phyloP scores from a whole-genome alignment of 2,329 filamentous ascomycete genomes.

The Venturia aucupariae region DNA sequence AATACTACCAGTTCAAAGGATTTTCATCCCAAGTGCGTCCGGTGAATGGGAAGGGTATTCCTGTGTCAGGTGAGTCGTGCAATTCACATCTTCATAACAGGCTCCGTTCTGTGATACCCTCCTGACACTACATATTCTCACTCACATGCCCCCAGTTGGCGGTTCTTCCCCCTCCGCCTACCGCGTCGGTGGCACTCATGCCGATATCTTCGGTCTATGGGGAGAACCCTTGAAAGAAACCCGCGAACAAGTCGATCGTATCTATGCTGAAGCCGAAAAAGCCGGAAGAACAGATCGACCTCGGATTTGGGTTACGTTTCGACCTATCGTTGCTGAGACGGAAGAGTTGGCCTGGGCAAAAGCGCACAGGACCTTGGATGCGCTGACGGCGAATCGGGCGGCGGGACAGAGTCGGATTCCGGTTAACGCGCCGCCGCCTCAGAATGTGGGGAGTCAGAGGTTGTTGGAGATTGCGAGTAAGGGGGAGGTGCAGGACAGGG shows the following conservation, averaged over 20 bases:
- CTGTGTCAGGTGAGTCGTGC: slow-evolving; percentile 33
- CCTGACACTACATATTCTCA: too few relatives aligned
- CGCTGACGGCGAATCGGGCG: slow-evolving; percentile 36
- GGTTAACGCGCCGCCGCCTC: slow-evolving; percentile 33
- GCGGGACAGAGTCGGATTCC: slow-evolving; percentile 14
- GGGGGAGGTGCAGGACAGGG: slow-evolving; percentile 51
- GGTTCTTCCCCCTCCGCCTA: slow-evolving; percentile 52
- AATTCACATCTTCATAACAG: too few relatives aligned
- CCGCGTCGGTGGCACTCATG: slow-evolving; percentile 48
- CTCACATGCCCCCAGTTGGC: slow-evolving; percentile 32
- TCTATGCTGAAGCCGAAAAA: slow-evolving; percentile 50
- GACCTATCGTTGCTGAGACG: slow-evolving; percentile 52
- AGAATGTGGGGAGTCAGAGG: slow-evolving; percentile 52
- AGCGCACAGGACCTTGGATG: slow-evolving; percentile 47
- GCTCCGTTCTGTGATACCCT: too few relatives aligned
- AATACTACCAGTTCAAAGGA: slow-evolving; percentile 51
- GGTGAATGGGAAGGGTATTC: slow-evolving; percentile 41
- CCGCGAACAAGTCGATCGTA: slow-evolving; percentile 51
- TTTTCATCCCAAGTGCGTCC: slow-evolving; percentile 48
- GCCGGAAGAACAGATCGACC: slow-evolving; percentile 48
- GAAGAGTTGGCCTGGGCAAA: slow-evolving; percentile 55
- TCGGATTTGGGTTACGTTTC: slow-evolving; percentile 56
- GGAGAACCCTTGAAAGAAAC: slow-evolving; percentile 56
- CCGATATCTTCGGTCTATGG: slow-evolving; percentile 56
- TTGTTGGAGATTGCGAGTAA: slow-evolving; percentile 48